Evolutionary conservation across 805 yeast genomes (phyloP), one percentile per base, ranked within the genome.

Genomic region (Isabelozyma pseudorhagii): DNA sequence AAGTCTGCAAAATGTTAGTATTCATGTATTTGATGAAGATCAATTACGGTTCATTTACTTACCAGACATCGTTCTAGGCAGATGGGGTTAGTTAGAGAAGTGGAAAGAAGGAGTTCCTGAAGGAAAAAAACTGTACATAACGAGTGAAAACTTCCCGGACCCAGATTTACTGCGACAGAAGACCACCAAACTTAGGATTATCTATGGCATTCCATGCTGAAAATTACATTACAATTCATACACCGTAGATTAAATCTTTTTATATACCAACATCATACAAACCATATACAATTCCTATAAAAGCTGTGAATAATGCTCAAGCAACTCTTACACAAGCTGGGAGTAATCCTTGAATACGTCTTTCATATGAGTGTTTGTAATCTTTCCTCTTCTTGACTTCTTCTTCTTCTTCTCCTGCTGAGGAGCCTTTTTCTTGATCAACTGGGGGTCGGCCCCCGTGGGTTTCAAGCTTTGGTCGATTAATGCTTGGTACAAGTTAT

Each of bases 381-480:
- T 82, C 75, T 91, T 94, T 43, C 97, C 96, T 63, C 91, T 81
- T 69, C 98, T 83, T 46, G 96, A 89, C 69, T 89, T 92, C 80
- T 90, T 90, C 66, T 87, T 91, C 71, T 91, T 93, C 66, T 87
- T 82, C 55, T 82, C 85, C 40, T 75, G 78, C 48, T 70, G 74
- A 48, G 67, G 73, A 43, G 80, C 81, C 49, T 80, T 81, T 63
- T 84, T 86, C 68, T 85, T 89, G 51, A 91, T 71, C n/a, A 88
- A 81, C 40, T 91, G 89, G n/a, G 99, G 98, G 64, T 94, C 99
- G n/a, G 91, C 94, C 62, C 94, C 87, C 0, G 98, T 93, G 8
- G 99, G 99, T 67, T 91, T 94, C 66, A 94, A 79, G n/a, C 97
- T 93, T 51, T 88, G 84, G 51, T 84, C 89, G 51, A 86, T 80